phyloP scores from a whole-genome alignment of 2,329 filamentous ascomycete genomes.

The Cylindrodendrum hubeiense region DNA sequence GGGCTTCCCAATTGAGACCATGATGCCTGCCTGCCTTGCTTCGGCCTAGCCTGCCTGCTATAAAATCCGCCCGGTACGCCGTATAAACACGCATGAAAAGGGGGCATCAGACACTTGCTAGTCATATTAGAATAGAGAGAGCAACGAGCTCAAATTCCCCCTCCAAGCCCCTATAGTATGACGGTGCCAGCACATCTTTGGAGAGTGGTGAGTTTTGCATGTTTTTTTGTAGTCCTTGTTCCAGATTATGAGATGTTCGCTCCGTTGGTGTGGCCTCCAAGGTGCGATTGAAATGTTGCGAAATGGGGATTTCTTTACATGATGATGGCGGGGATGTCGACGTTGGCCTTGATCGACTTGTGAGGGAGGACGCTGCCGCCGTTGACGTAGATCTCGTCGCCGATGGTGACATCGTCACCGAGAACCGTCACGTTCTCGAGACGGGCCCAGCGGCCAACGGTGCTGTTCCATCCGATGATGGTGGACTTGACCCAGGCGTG shows the following conservation, averaged over 20 bases:
- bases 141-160: conserved; percentile 37
- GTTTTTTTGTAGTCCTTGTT: conserved; percentile 36
- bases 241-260: conserved; percentile 32
- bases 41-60: conserved; percentile 34
- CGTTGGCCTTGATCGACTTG: conserved; percentile 99
- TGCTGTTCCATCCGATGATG: conserved; percentile 98
- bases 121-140: conserved; percentile 43
- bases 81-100: conserved; percentile 46
- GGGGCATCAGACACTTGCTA: conserved; percentile 44
- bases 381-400: conserved; percentile 98
- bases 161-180: conserved; percentile 36
- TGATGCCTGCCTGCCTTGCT: conserved; percentile 35
- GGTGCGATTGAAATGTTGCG: conserved; percentile 14
- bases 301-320: conserved; percentile 61
- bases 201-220: conserved; percentile 45
- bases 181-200: conserved; percentile 44
- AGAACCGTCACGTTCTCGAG: conserved; percentile 98
- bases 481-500: conserved; percentile 99
- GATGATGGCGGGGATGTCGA: conserved; percentile 82
- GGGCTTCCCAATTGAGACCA: conserved; percentile 20
- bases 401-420: conserved; percentile 97
- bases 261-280: conserved; percentile 40
- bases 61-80: conserved; percentile 45
- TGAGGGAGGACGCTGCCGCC: conserved; percentile 94
- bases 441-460: conserved; percentile 93